Evolutionary conservation across 1,284 basidiomycete species (phyloP).

Genomic region (Sanghuangporus weigelae): DNA sequence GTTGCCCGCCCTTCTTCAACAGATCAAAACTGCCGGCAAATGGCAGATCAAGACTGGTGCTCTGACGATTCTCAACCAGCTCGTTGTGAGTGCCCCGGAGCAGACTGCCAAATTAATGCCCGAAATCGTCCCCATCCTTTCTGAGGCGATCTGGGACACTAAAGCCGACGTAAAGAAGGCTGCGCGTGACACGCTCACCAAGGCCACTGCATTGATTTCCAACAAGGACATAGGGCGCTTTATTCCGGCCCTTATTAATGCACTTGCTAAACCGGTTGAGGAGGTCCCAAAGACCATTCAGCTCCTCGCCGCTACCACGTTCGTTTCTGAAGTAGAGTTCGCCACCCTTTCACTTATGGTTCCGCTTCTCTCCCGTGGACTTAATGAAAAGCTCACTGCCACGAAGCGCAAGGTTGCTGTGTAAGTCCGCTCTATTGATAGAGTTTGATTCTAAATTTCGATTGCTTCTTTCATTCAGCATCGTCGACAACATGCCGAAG

Average conservation of each 20-base stretch:
- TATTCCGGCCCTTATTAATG: conserved; percentile 96
- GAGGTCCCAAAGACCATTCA: conserved; percentile 96
- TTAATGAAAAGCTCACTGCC: conserved; percentile 90
- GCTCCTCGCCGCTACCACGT: conserved; percentile 98
- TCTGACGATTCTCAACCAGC: conserved; percentile 83
- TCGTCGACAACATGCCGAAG: conserved; percentile 98
- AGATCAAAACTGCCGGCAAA: conserved; percentile 96
- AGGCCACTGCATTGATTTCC: conserved; percentile 89
- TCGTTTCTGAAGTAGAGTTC: conserved; percentile 99
- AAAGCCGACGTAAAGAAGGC: conserved; percentile 99
- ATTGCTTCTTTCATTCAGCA: conserved; percentile 40
- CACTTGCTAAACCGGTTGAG: conserved; percentile 98
- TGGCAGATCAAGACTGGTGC: conserved; percentile 98
- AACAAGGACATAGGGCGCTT: conserved; percentile 99
- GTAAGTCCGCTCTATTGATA: conserved; percentile 38
- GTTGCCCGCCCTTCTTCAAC: conserved; percentile 87
- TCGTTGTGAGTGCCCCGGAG: conserved; percentile 78
- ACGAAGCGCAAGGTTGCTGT: conserved; percentile 97
- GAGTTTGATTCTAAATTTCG: conserved; percentile 8
- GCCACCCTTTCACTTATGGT: conserved; percentile 99
- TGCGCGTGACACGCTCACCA: conserved; percentile 90
- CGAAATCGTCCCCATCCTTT: conserved; percentile 92
- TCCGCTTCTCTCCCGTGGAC: conserved; percentile 93
- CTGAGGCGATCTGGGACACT: conserved; percentile 99
- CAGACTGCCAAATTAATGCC: conserved; percentile 93